These are phyloP conservation scores for Apium graveolens DNA, from an alignment of 129 eudicot species.

Conservation along the genomic window DNA sequence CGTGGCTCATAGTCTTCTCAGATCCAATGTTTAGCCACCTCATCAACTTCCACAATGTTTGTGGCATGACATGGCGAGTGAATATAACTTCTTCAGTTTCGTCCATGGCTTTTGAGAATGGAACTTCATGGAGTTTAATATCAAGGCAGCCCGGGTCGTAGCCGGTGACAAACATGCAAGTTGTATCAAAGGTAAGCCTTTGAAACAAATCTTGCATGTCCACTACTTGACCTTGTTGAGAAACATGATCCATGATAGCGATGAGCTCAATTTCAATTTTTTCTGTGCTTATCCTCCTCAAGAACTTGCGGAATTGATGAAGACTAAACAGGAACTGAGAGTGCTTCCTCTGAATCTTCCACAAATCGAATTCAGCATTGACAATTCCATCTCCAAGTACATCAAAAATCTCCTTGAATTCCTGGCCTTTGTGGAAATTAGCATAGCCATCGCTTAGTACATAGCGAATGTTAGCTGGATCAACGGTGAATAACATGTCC, in stretches of 20 bases:
- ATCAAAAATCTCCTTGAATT: constrained; percentile 50
- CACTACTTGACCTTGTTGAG: constrained; percentile 21
- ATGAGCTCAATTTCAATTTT: constrained; percentile 42
- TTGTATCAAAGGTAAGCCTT: constrained; percentile 68
- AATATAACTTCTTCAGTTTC: constrained; percentile 61
- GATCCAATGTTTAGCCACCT: constrained; percentile 48
- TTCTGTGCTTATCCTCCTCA: constrained; percentile 24
- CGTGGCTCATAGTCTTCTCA: constrained; percentile 38
- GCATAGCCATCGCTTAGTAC: constrained; percentile 43
- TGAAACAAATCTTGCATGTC: constrained; percentile 84
- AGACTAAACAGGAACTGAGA: constrained; percentile 43
- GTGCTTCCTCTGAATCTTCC: constrained; percentile 50
- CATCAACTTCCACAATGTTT: constrained; percentile 48
- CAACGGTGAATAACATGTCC: constrained; percentile 8
- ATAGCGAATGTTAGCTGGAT: constrained; percentile 49
- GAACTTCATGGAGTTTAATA: constrained; percentile 45
- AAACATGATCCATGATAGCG: constrained; percentile 40
- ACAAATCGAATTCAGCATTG: constrained; percentile 53
- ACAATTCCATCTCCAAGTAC: constrained; percentile 71
- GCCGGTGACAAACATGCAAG: constrained; percentile 51
- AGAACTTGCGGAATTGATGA: constrained; percentile 26
- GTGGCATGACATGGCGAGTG: constrained; percentile 45
- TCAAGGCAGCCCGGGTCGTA: constrained; percentile 64
- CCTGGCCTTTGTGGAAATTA: constrained; percentile 71
- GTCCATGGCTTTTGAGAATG: constrained; percentile 58